Evolutionary conservation across 495 filamentous ascomycete genomes (phyloP).

Genomic region (Parathielavia hyrcaniae): DNA sequence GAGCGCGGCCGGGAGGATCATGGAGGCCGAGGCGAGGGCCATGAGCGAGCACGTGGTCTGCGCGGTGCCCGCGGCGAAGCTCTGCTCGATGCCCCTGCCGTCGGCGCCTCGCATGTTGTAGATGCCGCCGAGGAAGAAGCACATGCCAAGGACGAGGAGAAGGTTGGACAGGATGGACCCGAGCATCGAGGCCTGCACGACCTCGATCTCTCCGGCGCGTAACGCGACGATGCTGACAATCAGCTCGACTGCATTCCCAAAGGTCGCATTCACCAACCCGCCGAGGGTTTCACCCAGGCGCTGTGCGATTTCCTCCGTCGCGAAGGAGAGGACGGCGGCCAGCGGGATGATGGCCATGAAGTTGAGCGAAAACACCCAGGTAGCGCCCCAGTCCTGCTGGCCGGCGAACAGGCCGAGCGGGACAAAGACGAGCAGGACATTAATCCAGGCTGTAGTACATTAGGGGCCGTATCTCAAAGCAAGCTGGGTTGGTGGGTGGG

Average conservation of each 20-base stretch:
- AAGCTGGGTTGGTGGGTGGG: background rate
- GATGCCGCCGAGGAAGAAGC: conserved; percentile 86
- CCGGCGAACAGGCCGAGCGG: conserved; percentile 82
- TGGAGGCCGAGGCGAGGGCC: conserved; percentile 81
- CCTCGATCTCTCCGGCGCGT: conserved; percentile 76
- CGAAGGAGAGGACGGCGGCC: conserved; percentile 86
- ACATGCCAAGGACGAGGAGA: conserved; percentile 90
- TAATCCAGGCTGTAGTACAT: conserved; percentile 58
- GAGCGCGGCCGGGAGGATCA: conserved; percentile 84
- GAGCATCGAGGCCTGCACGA: conserved; percentile 96
- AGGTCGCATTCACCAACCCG: conserved; percentile 90
- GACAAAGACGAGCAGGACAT: conserved; percentile 81
- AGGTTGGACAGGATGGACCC: conserved; percentile 96
- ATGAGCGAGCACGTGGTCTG: conserved; percentile 95
- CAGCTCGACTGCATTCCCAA: conserved; percentile 96
- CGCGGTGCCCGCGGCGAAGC: conserved; percentile 80
- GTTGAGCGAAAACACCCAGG: conserved; percentile 78
- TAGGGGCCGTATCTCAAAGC: conserved; percentile 7
- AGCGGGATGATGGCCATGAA: conserved; percentile 95
- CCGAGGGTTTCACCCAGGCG: conserved; percentile 85
- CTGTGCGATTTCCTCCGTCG: conserved; percentile 83
- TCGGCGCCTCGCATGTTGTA: conserved; percentile 42
- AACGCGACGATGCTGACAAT: conserved; percentile 96
- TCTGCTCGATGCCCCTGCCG: conserved; percentile 53
- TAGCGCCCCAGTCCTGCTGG: conserved; percentile 61